These are phyloP conservation scores for Neurospora africana DNA, from an alignment of 495 filamentous ascomycete genomes.

Conservation along the genomic window DNA sequence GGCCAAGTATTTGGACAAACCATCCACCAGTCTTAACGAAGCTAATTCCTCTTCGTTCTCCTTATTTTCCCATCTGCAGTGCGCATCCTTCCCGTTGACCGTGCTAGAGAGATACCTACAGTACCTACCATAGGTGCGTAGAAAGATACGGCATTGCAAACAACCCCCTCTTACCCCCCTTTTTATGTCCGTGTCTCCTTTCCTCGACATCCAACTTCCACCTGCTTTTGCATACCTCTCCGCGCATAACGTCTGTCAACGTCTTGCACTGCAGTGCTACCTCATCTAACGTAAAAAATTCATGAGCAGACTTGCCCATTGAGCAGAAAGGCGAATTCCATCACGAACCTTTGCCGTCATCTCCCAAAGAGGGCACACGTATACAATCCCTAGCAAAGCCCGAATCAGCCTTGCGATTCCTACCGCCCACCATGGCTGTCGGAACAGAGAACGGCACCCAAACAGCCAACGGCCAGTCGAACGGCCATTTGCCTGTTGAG, in stretches of 20 bases:
- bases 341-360: background rate
- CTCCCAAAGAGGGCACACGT: background rate
- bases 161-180: background rate
- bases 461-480: conserved; percentile 3
- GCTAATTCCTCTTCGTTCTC: background rate
- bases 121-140: background rate
- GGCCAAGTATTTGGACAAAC: background rate
- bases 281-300: background rate
- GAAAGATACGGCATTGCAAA: background rate
- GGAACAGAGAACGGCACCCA: conserved; percentile 14
- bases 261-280: background rate
- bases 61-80: background rate
- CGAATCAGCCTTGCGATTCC: background rate
- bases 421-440: conserved; percentile 15
- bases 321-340: background rate
- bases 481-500: conserved; percentile 10
- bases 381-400: background rate
- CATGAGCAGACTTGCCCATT: background rate
- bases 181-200: background rate
- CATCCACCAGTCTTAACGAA: background rate
- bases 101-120: background rate
- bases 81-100: background rate
- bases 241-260: background rate
- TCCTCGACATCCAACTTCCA: background rate
- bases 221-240: background rate